Base-by-base conservation (phyloP, 164 flowering plant species). In the Annona squamosa region DNA sequence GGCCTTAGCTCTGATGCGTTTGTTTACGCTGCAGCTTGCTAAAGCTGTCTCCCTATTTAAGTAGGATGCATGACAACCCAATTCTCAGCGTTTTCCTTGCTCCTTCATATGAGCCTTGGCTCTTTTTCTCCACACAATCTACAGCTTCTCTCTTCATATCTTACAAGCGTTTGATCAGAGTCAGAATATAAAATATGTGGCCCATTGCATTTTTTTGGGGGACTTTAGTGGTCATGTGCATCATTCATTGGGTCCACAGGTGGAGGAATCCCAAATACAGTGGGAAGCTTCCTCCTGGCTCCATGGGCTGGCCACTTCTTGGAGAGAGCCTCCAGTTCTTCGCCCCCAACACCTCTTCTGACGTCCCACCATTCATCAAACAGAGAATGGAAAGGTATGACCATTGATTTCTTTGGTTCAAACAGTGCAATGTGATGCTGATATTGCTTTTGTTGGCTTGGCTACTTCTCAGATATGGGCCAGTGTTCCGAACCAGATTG, bases 21-120 rank as follows among this genome's bases (percentile, higher is more conserved):
- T 2, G 46, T 66, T 66, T 66, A 66, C 13, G 10, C 26, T 71
- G 62, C 74, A 69, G 74, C 76, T 75, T 77, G 75, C 74, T 75
- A 76, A 19, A 62, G 69, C 76, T 76, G 65, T 80, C 73, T 57
- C 74, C 78, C 84, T 88, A 88, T 86, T 75, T 87, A 89, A 86
- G 83, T 76, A 74, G 73, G 71, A 71, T 77, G 72, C 78, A 66
- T 74, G 67, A 66, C 52, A 69, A 72, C 69, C 65, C 72, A 65
- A 18, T 72, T 74, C 76, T 67, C 74, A 63, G 72, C 75, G 69
- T 69, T 70, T 67, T 74, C 69, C 16, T 41, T 62, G 73, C 48
- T 69, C 47, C 64, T 65, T 63, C 71, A 73, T 68, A 2, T 69
- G 73, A 72, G 75, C 65, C 10, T 61, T 71, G 37, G 37, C 37